These are phyloP conservation scores for Ramaria sp. DNA, from an alignment of 768 basidiomycete genomes.

Conservation along the genomic window DNA sequence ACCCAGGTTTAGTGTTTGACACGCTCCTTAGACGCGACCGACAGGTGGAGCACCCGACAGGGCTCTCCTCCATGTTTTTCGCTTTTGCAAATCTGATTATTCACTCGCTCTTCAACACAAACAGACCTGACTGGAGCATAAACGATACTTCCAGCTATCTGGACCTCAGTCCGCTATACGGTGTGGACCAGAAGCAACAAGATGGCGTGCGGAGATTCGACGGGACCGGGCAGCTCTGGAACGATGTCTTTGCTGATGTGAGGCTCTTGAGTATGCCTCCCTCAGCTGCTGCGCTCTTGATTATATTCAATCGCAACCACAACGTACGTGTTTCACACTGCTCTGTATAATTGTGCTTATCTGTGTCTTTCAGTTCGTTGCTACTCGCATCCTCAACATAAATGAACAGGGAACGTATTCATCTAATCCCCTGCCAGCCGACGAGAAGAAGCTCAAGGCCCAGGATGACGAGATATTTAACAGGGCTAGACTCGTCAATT, in stretches of 20 bases:
- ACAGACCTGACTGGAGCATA: slow-evolving; percentile 32
- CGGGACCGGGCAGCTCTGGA: slow-evolving; percentile 54
- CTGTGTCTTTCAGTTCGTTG: slow-evolving; percentile 42
- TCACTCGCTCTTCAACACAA: slow-evolving; percentile 59
- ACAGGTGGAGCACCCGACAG: slow-evolving; percentile 42
- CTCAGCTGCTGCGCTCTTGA: slow-evolving; percentile 50
- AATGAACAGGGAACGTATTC: slow-evolving; percentile 49
- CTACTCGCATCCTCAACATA: slow-evolving; percentile 52
- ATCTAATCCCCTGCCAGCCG: slow-evolving; percentile 13
- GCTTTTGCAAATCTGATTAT: slow-evolving; percentile 72
- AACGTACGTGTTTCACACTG: slow-evolving; percentile 35
- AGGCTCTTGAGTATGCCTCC: slow-evolving; percentile 67
- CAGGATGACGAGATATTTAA: slow-evolving; percentile 78
- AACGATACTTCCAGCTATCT: slow-evolving; percentile 67
- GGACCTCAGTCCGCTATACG: slow-evolving; percentile 68
- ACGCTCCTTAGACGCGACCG: slow-evolving; percentile 34
- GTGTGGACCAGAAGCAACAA: slow-evolving; percentile 35
- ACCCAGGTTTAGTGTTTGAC: slow-evolving; percentile 62
- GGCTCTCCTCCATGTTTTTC: slow-evolving; percentile 65
- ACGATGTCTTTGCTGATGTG: slow-evolving; percentile 60
- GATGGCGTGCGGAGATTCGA: slow-evolving; percentile 46
- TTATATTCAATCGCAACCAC: slow-evolving; percentile 64
- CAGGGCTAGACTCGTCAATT: slow-evolving; percentile 62
- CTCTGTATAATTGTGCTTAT: slow-evolving; percentile 8
- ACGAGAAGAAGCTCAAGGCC: slow-evolving; percentile 11